Conservation (phyloP, 208 protist species). For the Jaenimonas drosophilae region DNA sequence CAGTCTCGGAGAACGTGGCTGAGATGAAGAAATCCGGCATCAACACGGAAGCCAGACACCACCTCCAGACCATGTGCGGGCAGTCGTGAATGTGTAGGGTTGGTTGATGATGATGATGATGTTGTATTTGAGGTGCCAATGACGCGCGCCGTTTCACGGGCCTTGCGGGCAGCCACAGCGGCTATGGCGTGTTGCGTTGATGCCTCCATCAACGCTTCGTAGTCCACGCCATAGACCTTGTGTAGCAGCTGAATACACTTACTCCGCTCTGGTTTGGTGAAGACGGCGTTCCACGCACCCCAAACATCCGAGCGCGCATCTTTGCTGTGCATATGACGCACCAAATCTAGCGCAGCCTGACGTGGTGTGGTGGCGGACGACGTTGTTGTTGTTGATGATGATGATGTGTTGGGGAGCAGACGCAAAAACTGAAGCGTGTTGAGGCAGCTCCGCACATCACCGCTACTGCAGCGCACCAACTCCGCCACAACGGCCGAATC, state of each 20-base stretch:
- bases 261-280: slow-evolving; percentile 34
- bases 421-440: slow-evolving; percentile 76
- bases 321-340: slow-evolving; percentile 52
- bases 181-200: slow-evolving; percentile 12
- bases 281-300: slow-evolving; percentile 31
- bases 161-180: not conserved
- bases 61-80: not conserved
- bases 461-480: slow-evolving; percentile 44
- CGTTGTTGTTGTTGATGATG: not conserved
- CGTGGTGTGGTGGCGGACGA: not conserved
- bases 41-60: slow-evolving; percentile 48
- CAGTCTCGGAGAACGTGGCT: slow-evolving; percentile 24
- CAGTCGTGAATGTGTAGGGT: no score
- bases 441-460: slow-evolving; percentile 80
- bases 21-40: slow-evolving; percentile 60
- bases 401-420: not conserved
- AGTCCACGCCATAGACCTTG: slow-evolving; percentile 54
- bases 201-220: slow-evolving; percentile 34
- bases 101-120: no score
- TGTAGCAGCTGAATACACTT: slow-evolving; percentile 51
- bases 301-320: slow-evolving; percentile 31
- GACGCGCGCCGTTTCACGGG: not conserved
- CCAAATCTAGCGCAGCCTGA: slow-evolving; percentile 18
- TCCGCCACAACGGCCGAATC: slow-evolving; percentile 38
- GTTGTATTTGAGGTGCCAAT: no score